Evolutionary conservation across 2,329 filamentous ascomycete species (phyloP), one percentile per base, ranked within the genome.

Genomic region (Trichoderma sp.): DNA sequence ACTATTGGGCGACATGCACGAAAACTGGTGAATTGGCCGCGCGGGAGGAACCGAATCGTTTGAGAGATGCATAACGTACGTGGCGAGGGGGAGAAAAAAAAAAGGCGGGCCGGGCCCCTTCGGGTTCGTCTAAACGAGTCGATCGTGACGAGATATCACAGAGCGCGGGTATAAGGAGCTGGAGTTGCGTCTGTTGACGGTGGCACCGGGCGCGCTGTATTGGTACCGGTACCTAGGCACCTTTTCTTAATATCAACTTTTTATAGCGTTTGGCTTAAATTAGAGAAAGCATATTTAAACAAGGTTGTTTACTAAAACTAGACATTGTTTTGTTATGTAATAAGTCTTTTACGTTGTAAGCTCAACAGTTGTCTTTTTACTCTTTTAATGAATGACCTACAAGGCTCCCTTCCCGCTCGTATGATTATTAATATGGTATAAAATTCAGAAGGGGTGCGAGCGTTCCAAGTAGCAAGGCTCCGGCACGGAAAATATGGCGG

Each of bases 21-120:
- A 28, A 14, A 28, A 10, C 11, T 18, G 51, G 26, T 54, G 51
- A 65, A 52, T 5, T 65, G 61, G 61, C 39, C 51, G 32, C 43
- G 51, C 61, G 55, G 60, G 49, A 64, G 60, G 60, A 64, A 43
- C 28, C 32, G 60, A 64, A 43, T 21, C 46, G 49, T 49, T 49
- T 49, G 46, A 21, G n/a, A 49, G 32, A 34, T 34, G 32, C 32
- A 34, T 34, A 14, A 34, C 32, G 32, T 49, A 49, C 46, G 46
- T 49, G 46, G 46, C 46, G n/a, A 49, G 10, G 46, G n/a, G 46
- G 46, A 3, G 13, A 24, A 49, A 24, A 49, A 21, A 24, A 49
- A 49, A 49, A 49, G 46, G 46, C 46, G 46, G 46, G 46, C n/a
- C 43, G 7, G 6, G 37, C 5, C 39, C 18, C 16, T 34, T 34